Evolutionary conservation across 108 stramenopile genomes (phyloP).

Genomic region (Chaetoceros tenuissimus): DNA sequence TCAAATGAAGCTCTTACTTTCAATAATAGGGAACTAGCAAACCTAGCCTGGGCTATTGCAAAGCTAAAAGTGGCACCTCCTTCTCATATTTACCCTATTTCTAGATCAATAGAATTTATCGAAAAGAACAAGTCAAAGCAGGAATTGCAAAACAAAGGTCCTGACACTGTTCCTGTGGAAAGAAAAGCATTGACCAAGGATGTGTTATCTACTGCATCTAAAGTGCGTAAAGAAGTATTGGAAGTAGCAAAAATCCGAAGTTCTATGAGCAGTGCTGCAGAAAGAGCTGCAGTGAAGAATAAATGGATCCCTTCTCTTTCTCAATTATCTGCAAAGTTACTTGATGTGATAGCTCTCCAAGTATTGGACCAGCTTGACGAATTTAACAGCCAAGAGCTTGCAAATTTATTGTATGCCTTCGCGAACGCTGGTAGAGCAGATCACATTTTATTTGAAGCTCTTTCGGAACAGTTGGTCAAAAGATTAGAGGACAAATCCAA

Average conservation of each 20-base stretch:
- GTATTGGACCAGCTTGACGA: constrained; percentile 2
- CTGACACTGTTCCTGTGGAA: constrained; percentile 14
- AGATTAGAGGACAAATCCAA: constrained; percentile 17
- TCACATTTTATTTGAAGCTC: constrained; percentile 27
- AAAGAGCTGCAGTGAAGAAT: constrained; percentile 1
- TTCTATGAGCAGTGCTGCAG: constrained; percentile 2
- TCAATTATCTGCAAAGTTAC: constrained; percentile 39
- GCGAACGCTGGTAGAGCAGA: constrained; percentile 49
- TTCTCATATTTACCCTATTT: constrained; percentile 30
- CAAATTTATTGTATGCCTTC: constrained; percentile 52
- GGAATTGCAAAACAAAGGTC: constrained; percentile 9
- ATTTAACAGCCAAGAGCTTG: constrained; percentile 47
- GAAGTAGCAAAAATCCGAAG: constrained; percentile 27
- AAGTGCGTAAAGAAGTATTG: constrained; percentile 28
- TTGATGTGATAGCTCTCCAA: constrained; percentile 49
- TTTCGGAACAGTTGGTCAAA: constrained; percentile 31
- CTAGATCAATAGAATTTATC: constrained; percentile 11
- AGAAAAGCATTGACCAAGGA: constrained; percentile 35
- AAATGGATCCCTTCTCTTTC: constrained; percentile 67
- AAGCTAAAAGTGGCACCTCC: constrained; percentile 66
- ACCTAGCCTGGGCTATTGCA: constrained; percentile 74
- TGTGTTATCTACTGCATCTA: constrained; percentile 19
- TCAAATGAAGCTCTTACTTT: constrained; percentile 22
- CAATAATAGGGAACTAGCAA: constrained; percentile 55
- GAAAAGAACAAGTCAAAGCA: neutral